A percentile compares a stretch with the other conserved stretches of the same genome.
These are phyloP conservation scores for Acacia pycnantha DNA, from an alignment of 331 rosid genomes.

Conservation along the genomic window DNA sequence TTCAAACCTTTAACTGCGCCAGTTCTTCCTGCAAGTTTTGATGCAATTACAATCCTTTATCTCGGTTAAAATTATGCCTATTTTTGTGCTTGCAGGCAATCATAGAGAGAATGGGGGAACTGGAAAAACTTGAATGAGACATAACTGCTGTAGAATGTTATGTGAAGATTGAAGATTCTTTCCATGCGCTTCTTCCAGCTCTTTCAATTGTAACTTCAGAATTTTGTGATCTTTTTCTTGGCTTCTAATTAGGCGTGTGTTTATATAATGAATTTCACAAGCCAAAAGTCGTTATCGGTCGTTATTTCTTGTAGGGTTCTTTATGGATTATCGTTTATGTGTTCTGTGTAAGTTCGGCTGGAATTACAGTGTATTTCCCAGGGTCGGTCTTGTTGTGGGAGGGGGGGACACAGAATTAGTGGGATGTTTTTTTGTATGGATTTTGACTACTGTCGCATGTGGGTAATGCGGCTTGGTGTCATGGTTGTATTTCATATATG, in stretches of 20 bases:
- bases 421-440: neutral
- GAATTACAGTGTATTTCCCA: neutral
- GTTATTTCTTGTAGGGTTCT: neutral
- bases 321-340: neutral
- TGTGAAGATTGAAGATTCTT: slow-evolving; percentile 22
- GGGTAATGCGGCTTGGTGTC: neutral
- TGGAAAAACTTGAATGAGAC: slow-evolving; percentile 88
- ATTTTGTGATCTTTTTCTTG: slow-evolving; percentile 16
- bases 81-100: slow-evolving; percentile 69
- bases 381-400: neutral
- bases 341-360: neutral
- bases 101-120: slow-evolving; percentile 98
- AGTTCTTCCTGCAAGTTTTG: neutral
- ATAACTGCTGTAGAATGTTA: neutral
- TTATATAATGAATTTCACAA: slow-evolving; percentile 28
- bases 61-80: neutral
- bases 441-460: neutral
- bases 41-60: slow-evolving; percentile 12
- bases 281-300: neutral
- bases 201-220: slow-evolving; percentile 36
- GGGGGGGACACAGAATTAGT: neutral
- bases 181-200: slow-evolving; percentile 14
- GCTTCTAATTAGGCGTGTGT: slow-evolving; percentile 29
- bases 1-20: neutral
- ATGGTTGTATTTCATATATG: neutral